Conservation (phyloP, 805 yeast genomes). For the Zygosaccharomyces lentus region DNA sequence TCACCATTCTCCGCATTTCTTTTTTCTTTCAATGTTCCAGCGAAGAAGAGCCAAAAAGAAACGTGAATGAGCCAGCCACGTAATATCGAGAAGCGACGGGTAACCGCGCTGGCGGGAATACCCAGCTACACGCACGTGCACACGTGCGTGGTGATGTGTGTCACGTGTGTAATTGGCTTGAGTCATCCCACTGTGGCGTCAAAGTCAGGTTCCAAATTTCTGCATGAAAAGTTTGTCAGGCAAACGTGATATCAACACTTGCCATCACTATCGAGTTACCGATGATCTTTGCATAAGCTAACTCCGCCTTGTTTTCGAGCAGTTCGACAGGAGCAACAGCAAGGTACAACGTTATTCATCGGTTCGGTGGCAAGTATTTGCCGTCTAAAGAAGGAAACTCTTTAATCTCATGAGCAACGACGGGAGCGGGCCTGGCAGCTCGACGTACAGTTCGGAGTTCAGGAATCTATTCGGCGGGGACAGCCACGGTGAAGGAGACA, state of each 20-base stretch:
- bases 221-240: background rate
- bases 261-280: background rate
- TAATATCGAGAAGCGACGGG: too few relatives aligned
- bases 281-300: background rate
- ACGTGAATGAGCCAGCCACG: too few relatives aligned
- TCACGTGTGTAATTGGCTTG: background rate
- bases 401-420: constrained; percentile 9
- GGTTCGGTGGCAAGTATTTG: background rate
- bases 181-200: background rate
- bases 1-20: background rate
- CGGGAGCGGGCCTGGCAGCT: constrained; percentile 3
- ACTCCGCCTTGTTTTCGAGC: background rate
- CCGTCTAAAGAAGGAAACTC: background rate
- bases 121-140: too few relatives aligned
- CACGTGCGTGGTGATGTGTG: too few relatives aligned
- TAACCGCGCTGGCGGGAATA: too few relatives aligned
- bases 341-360: background rate
- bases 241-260: constrained; percentile 3
- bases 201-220: background rate
- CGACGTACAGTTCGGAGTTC: constrained; percentile 18
- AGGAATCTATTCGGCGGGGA: constrained; percentile 22
- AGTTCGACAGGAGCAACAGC: background rate
- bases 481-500: constrained; percentile 2
- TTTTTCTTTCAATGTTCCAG: background rate
- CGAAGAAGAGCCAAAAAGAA: too few relatives aligned